A percentile compares a stretch with the other conserved stretches of the same genome.
These are phyloP conservation scores for Phytophthora boehmeriae DNA, from an alignment of 352 stramenopile genomes.

Conservation along the genomic window DNA sequence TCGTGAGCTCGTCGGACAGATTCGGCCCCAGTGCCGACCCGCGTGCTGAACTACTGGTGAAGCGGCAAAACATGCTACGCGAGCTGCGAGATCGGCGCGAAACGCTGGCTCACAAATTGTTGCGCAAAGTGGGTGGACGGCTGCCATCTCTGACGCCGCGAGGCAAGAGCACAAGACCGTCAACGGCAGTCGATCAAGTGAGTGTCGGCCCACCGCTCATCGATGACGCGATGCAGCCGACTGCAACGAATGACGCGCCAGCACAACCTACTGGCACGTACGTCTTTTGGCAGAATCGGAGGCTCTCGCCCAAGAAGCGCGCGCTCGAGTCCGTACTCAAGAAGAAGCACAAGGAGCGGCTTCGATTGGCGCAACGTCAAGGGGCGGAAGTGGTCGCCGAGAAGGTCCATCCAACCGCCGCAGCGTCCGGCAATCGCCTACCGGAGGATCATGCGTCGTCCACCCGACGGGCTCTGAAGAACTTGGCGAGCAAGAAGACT, in stretches of 20 bases:
- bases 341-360: constrained; percentile 57
- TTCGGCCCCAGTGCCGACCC: constrained; percentile 62
- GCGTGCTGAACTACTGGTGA: constrained; percentile 60
- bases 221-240: constrained; percentile 13
- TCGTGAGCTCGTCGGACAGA: constrained; percentile 62
- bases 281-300: constrained; percentile 71
- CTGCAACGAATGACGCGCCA: constrained; percentile 1
- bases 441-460: constrained; percentile 23
- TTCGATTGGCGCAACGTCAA: constrained; percentile 16
- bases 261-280: constrained; percentile 46
- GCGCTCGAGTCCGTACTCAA: constrained; percentile 68
- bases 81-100: constrained; percentile 78
- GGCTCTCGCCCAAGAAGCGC: constrained; percentile 70
- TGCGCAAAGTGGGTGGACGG: constrained; percentile 59
- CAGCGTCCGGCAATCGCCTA: background rate
- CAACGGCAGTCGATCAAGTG: constrained; percentile 1
- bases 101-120: constrained; percentile 68
- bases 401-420: background rate
- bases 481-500: constrained; percentile 10
- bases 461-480: constrained; percentile 22
- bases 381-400: background rate
- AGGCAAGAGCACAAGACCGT: constrained; percentile 14
- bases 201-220: background rate
- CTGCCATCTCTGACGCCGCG: constrained; percentile 54
- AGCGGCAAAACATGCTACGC: constrained; percentile 74